Base-by-base conservation (phyloP, 805 yeast genomes). In the Yamadazyma akitaensis region DNA sequence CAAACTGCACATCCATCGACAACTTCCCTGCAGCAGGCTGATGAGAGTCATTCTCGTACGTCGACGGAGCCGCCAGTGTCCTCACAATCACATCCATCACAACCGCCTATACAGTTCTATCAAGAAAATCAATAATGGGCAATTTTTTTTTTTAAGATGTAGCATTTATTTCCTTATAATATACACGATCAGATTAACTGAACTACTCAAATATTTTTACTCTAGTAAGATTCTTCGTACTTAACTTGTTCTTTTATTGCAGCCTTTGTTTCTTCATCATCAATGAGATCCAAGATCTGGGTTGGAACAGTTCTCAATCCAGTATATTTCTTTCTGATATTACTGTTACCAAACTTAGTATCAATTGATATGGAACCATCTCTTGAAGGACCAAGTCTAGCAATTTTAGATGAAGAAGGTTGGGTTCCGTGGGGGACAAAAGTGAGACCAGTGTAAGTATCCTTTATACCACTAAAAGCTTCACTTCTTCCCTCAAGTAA, bases 401-500 rank as follows among this genome's bases (percentile, higher is more conserved):
- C 51, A 7, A 67, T 38, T 26, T 59, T 54, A 5, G 73, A 67
- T 38, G 58, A 57, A 5, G 77, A 70, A 1, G 98, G 88, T 66
- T 94, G 99, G 7, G 96, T 84, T 4, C 73, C 69, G 17, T 57
- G 61, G 2, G 98, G 97, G 30, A 80, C 80, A 61, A 89, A 88
- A 32, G 76, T 72, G 28, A 85, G 73, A n/a, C 95, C 95, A 0
- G 96, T 86, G 63, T 90, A 92, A 1, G 85, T 79, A 61, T 92
- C 98, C 59, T 82, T 81, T 17, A 79, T 62, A 0, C 91, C 91
- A 42, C 81, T 71, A 33, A 77, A 68, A 19, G 77, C 76, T 17
- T 68, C 70, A 51, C 91, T 72, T 49, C 85, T 81, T 44, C 77
- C 79, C 32, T 70, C 73, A n/a, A 76, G 64, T 40, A 90, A 66